Percentiles rank a stretch among this genome's conserved stretches.
phyloP scores from a whole-genome alignment of 768 basidiomycete genomes.

The Podaxis sp. region DNA sequence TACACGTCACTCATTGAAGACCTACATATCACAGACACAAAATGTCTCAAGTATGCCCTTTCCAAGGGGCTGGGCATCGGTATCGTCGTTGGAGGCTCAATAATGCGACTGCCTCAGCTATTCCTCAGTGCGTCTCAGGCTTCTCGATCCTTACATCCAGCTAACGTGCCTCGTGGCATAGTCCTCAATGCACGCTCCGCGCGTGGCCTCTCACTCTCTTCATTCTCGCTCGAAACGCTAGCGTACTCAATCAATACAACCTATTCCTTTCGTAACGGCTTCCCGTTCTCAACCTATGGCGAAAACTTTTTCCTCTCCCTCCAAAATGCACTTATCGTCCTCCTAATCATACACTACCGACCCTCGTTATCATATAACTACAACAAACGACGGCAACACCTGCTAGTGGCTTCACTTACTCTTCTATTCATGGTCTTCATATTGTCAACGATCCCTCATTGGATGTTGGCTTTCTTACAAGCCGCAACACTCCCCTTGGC shows the following conservation, averaged over 20 bases:
- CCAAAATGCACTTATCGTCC: conserved; percentile 84
- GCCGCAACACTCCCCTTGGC: conserved; percentile 86
- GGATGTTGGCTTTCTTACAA: conserved; percentile 68
- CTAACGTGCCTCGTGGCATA: conserved; percentile 27
- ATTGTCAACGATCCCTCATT: conserved; percentile 47
- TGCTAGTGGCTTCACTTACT: conserved; percentile 22
- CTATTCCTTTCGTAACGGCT: conserved; percentile 82
- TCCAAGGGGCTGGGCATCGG: conserved; percentile 91
- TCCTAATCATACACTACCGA: conserved; percentile 77
- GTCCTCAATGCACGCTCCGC: conserved; percentile 76
- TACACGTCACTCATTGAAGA: conserved; percentile 88
- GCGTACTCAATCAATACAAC: conserved; percentile 86
- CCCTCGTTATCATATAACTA: conserved; percentile 23
- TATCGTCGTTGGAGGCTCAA: conserved; percentile 87
- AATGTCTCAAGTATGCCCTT: conserved; percentile 87
- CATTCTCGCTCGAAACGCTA: conserved; percentile 90
- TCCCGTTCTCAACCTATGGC: conserved; percentile 98
- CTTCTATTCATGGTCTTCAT: conserved; percentile 25
- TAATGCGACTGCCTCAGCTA: conserved; percentile 94
- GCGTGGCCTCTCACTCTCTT: conserved; percentile 80
- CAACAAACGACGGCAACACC: conserved; percentile 33
- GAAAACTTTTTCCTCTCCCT: conserved; percentile 93
- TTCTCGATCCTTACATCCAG: neutral
- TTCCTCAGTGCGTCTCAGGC: conserved; percentile 60
- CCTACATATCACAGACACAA: conserved; percentile 68